phyloP scores from a whole-genome alignment of 2,329 filamentous ascomycete species.

The Epichloe brachyelytri region DNA sequence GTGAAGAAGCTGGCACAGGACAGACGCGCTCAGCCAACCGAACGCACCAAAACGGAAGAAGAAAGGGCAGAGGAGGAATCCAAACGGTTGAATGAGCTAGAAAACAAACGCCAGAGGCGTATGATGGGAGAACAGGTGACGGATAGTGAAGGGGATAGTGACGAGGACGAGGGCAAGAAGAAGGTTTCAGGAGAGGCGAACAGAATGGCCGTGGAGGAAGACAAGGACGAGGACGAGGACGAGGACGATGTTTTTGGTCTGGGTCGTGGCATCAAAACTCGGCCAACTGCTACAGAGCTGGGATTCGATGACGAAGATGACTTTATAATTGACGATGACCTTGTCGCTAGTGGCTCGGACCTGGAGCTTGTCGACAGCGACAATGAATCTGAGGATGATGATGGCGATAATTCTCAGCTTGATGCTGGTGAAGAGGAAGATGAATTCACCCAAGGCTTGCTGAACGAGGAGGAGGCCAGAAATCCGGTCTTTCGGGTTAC shows the following conservation, averaged over 20 bases:
- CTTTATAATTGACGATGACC: constrained; percentile 78
- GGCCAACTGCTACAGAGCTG: constrained; percentile 45
- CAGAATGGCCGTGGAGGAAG: constrained; percentile 24
- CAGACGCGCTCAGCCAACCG: constrained; percentile 69
- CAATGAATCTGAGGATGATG: constrained; percentile 36
- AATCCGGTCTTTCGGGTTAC: constrained; percentile 35
- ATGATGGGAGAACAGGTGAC: constrained; percentile 75
- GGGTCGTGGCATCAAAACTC: constrained; percentile 43
- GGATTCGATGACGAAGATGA: constrained; percentile 90
- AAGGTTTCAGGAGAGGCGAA: constrained; percentile 22
- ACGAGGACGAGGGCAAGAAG: constrained; percentile 22
- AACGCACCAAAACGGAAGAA: constrained; percentile 83
- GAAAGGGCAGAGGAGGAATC: constrained; percentile 71
- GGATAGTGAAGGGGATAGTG: constrained; percentile 48
- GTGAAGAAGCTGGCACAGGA: constrained; percentile 76
- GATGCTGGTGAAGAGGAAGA: constrained; percentile 39
- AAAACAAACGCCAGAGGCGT: constrained; percentile 66
- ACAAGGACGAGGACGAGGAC: constrained; percentile 36
- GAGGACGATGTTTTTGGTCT: constrained; percentile 42
- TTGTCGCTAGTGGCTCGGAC: constrained; percentile 71
- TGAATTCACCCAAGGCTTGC: constrained; percentile 59
- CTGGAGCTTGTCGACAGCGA: constrained; percentile 44
- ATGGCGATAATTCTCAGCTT: constrained; percentile 21
- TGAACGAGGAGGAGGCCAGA: constrained; percentile 44
- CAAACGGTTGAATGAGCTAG: constrained; percentile 62